Conservation (phyloP, 371 early-diverging fungal species). For the Nematocida sp. region DNA sequence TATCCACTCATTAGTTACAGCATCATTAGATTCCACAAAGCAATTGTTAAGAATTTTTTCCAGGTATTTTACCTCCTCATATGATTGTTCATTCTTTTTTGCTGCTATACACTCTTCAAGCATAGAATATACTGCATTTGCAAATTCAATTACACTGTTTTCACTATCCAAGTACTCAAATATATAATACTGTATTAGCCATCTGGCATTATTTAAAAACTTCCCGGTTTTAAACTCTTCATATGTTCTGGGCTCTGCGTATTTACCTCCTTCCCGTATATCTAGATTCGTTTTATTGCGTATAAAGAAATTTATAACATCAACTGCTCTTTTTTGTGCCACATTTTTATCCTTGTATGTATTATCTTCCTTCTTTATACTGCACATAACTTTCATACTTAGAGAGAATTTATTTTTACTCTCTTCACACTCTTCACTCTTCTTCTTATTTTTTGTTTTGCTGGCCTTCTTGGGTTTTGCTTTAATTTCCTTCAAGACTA, state of each 20-base stretch:
- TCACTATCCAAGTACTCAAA: neutral
- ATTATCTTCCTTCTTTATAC: neutral
- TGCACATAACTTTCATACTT: neutral
- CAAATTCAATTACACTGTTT: neutral
- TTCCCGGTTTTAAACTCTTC: neutral
- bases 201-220: neutral
- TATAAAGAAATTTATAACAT: neutral
- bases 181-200: neutral
- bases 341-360: too few species aligned
- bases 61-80: neutral
- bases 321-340: neutral
- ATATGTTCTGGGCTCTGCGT: neutral
- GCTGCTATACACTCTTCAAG: neutral
- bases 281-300: neutral
- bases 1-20: too few species aligned
- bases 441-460: too few species aligned
- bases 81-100: neutral
- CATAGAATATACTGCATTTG: neutral
- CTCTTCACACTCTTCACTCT: too few species aligned
- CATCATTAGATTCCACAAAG: neutral
- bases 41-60: neutral
- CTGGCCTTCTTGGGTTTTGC: too few species aligned
- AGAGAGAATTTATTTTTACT: neutral
- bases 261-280: neutral
- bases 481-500: too few species aligned